phyloP scores from a whole-genome alignment of 1,139 yeast genomes.

The Saccharomyces hybrid region DNA sequence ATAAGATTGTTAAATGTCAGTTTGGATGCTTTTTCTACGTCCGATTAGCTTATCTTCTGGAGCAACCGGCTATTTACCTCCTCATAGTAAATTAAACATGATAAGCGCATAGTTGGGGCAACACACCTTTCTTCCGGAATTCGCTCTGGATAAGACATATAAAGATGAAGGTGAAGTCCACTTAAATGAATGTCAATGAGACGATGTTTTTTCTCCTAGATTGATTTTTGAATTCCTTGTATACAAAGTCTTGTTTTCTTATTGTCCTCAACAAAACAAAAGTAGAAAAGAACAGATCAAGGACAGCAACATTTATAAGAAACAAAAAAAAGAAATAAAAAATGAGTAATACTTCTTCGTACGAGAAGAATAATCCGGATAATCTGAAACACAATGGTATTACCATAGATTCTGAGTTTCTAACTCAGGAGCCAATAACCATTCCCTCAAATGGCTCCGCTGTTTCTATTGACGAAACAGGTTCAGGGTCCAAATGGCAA shows the following conservation, averaged over 20 bases:
- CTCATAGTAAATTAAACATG: not conserved
- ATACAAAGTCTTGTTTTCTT: not conserved
- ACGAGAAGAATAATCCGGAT: not conserved
- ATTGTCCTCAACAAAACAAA: not conserved
- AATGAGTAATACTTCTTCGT: not conserved
- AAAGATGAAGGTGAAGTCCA: not conserved
- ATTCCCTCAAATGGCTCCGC: not conserved
- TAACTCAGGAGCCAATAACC: slow-evolving; percentile 8
- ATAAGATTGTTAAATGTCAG: not conserved
- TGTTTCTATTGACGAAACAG: not conserved
- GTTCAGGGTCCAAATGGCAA: slow-evolving; percentile 30
- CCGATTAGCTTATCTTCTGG: not conserved
- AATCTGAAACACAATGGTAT: not conserved
- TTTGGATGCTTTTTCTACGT: not conserved
- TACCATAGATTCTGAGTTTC: slow-evolving; percentile 8
- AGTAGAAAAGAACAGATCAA: not conserved
- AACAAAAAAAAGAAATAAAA: not conserved
- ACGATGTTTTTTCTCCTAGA: not conserved
- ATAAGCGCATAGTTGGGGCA: not conserved
- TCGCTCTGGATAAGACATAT: not conserved
- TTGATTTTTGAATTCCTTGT: not conserved
- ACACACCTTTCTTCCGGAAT: not conserved
- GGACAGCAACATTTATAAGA: not conserved
- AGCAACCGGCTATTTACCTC: not conserved
- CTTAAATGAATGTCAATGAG: not conserved